Percentiles rank a stretch among this genome's conserved stretches.
These are phyloP conservation scores for Oryza officinalis DNA, from an alignment of 176 grass and related monocot species.

Conservation along the genomic window DNA sequence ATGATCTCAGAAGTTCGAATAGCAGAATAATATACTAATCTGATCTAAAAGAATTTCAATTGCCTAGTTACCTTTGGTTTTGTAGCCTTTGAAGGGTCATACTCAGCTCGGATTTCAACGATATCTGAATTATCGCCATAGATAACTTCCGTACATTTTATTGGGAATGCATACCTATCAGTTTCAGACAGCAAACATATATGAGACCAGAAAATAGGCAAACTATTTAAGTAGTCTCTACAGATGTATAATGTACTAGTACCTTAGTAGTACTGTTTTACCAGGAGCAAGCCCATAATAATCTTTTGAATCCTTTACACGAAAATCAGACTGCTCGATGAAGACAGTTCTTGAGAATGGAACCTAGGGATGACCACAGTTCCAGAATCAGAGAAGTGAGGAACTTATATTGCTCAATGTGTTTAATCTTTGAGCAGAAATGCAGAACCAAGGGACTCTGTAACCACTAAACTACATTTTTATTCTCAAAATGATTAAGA, in stretches of 20 bases:
- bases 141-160: slow-evolving; percentile 96
- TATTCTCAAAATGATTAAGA: background rate
- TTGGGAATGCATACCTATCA: slow-evolving; percentile 89
- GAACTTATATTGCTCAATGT: background rate
- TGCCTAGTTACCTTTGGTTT: slow-evolving; percentile 79
- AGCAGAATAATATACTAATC: slow-evolving; percentile 7
- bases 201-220: background rate
- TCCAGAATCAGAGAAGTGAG: background rate
- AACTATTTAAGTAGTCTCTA: background rate
- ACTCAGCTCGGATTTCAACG: slow-evolving; percentile 79
- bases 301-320: slow-evolving; percentile 91
- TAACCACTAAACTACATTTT: background rate
- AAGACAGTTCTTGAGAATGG: slow-evolving; percentile 69
- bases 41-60: background rate
- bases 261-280: slow-evolving; percentile 92
- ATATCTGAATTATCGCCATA: slow-evolving; percentile 65
- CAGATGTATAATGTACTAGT: slow-evolving; percentile 14
- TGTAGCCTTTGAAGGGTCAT: slow-evolving; percentile 86
- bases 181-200: background rate
- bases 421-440: background rate
- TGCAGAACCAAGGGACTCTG: background rate
- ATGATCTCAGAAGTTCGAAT: background rate
- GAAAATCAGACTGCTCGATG: slow-evolving; percentile 94
- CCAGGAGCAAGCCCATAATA: slow-evolving; percentile 93
- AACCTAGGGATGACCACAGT: slow-evolving; percentile 39